Conservation (phyloP, 192 early-diverging fungal species). For the Coemansia sp. region DNA sequence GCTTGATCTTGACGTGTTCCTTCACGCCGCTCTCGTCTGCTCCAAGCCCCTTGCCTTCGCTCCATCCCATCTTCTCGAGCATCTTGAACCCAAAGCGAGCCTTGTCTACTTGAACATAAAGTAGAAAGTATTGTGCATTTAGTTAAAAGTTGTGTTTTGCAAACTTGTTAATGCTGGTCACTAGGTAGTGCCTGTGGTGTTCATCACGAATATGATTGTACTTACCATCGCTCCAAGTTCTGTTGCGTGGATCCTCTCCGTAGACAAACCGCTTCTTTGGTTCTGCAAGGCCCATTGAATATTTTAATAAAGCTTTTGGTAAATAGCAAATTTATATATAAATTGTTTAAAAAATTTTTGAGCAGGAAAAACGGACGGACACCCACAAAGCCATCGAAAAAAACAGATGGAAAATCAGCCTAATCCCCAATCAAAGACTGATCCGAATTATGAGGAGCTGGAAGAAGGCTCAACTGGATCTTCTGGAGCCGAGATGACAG, state of each 20-base stretch:
- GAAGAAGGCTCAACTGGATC: neutral
- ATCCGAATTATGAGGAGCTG: neutral
- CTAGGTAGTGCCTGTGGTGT: neutral
- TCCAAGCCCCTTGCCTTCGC: slow-evolving; percentile 89
- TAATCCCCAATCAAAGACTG: no score
- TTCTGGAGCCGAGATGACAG: neutral
- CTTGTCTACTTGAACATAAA: slow-evolving; percentile 53
- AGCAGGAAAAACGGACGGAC: neutral
- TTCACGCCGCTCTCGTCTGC: slow-evolving; percentile 77
- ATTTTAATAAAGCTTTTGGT: no score
- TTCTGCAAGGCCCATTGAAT: slow-evolving; percentile 40
- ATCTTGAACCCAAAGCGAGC: slow-evolving; percentile 85
- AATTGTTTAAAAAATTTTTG: no score
- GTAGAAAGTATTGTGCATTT: neutral
- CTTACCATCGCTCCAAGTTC: slow-evolving; percentile 80
- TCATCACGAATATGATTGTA: neutral
- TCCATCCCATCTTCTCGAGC: slow-evolving; percentile 96
- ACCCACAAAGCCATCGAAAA: neutral
- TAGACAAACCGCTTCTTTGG: slow-evolving; percentile 49
- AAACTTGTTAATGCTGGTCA: neutral
- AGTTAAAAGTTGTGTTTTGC: neutral
- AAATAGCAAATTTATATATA: no score
- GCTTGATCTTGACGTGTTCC: slow-evolving; percentile 81
- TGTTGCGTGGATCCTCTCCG: slow-evolving; percentile 87
- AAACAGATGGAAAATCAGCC: neutral